phyloP scores from a whole-genome alignment of 257 asterid species.

The Fraxinus cuspidata region DNA sequence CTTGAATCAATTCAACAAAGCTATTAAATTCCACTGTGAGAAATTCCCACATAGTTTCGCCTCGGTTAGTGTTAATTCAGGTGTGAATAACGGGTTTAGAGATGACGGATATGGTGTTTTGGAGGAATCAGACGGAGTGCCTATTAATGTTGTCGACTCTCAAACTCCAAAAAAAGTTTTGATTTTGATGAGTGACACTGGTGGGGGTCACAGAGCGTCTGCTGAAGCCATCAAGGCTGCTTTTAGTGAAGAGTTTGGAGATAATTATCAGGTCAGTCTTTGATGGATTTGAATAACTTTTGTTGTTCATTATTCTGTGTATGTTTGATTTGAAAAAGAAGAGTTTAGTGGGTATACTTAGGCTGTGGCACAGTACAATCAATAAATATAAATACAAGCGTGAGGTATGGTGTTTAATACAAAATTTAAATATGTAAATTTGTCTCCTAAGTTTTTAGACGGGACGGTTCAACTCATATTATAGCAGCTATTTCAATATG shows the following conservation, averaged over 20 bases:
- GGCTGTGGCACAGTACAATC: background rate
- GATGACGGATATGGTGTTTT: conserved; percentile 56
- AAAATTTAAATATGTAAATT: background rate
- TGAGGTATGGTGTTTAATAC: background rate
- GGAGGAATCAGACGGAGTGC: conserved; percentile 55
- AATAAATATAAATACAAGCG: background rate
- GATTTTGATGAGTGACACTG: conserved; percentile 98
- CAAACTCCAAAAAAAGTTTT: conserved; percentile 68
- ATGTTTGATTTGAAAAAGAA: background rate
- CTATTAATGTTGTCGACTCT: conserved; percentile 37
- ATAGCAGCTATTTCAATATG: background rate
- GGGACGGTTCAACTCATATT: background rate
- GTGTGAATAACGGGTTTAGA: conserved; percentile 51
- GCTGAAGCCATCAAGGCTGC: conserved; percentile 98
- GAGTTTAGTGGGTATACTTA: background rate
- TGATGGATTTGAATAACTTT: conserved; percentile 5
- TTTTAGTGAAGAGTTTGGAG: conserved; percentile 79
- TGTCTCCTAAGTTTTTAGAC: background rate
- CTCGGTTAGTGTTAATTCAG: conserved; percentile 51
- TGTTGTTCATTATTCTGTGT: background rate
- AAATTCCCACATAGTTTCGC: conserved; percentile 82
- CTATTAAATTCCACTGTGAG: conserved; percentile 77
- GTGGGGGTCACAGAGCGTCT: conserved; percentile 99
- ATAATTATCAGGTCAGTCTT: conserved; percentile 73
- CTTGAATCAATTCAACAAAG: conserved; percentile 62